phyloP scores from a whole-genome alignment of 768 basidiomycete species.

The Phaeotremella fagi region DNA sequence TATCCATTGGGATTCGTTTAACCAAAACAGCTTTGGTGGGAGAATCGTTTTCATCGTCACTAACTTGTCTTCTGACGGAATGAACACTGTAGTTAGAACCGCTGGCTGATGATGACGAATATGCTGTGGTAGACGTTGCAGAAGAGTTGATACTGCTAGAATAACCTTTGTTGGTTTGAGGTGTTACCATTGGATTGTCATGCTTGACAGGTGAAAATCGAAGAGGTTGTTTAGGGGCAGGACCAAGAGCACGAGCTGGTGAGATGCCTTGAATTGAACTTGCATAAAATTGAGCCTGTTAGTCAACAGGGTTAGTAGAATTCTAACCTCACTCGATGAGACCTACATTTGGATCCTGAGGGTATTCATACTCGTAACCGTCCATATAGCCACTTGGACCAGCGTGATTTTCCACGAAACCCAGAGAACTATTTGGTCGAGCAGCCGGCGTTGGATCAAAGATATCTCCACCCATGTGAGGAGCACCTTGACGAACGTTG shows the following conservation, averaged over 20 bases:
- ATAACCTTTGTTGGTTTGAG: conserved; percentile 19
- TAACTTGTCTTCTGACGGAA: not conserved
- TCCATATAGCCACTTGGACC: not conserved
- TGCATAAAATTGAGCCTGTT: conserved; percentile 2
- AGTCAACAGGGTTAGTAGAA: no score
- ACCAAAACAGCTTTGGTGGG: conserved; percentile 22
- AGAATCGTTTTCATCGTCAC: conserved; percentile 38
- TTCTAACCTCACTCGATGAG: no score
- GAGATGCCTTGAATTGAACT: conserved; percentile 32
- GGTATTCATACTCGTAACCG: conserved; percentile 2
- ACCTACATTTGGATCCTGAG: not conserved
- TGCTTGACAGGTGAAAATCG: conserved; percentile 17
- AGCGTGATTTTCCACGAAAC: conserved; percentile 4
- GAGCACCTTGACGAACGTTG: conserved; percentile 19
- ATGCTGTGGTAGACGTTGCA: conserved; percentile 15
- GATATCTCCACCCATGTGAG: conserved; percentile 29
- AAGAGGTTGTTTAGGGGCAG: conserved; percentile 23
- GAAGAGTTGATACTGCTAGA: conserved; percentile 21
- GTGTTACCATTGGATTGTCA: conserved; percentile 27
- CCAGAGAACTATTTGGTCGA: conserved; percentile 12
- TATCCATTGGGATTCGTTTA: not conserved
- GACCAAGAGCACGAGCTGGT: conserved; percentile 37
- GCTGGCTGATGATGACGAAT: conserved; percentile 14
- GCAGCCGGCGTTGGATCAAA: conserved; percentile 21
- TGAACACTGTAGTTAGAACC: conserved; percentile 5